A percentile compares a stretch with the other conserved stretches of the same genome.
These are phyloP conservation scores for Panicum hallii DNA, from an alignment of 202 grass and related monocot species.

Conservation along the genomic window DNA sequence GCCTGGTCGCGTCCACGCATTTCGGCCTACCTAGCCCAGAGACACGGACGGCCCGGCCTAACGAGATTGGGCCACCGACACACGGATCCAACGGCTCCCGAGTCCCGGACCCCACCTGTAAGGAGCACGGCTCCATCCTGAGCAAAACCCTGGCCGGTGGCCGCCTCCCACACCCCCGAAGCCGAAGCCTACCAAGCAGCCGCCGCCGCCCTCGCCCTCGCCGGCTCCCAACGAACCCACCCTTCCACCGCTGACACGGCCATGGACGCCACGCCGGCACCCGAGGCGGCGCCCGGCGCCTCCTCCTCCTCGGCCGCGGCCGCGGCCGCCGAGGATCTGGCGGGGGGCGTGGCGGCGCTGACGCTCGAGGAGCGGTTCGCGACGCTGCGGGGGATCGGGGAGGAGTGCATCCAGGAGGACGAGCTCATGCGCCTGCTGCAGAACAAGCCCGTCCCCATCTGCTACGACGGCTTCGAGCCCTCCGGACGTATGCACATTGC, in stretches of 20 bases:
- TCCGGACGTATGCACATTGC: conserved; percentile 86
- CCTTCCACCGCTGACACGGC: not conserved
- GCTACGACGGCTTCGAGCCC: conserved; percentile 83
- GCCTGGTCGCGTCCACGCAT: too few species aligned
- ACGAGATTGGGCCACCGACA: not conserved
- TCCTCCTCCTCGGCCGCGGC: not conserved
- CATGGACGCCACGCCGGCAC: conserved; percentile 25
- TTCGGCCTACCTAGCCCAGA: too few species aligned
- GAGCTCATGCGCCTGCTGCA: conserved; percentile 65
- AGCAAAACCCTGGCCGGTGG: not conserved
- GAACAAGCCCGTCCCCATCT: conserved; percentile 75
- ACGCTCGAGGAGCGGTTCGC: conserved; percentile 60
- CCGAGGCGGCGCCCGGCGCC: not conserved
- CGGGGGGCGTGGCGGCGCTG: conserved; percentile 24
- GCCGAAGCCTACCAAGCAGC: not conserved
- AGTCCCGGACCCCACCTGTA: not conserved
- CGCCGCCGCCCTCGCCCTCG: not conserved
- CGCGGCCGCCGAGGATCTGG: not conserved
- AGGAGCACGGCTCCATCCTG: not conserved
- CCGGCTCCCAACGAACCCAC: not conserved
- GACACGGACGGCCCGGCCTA: too few species aligned
- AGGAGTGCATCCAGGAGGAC: conserved; percentile 85
- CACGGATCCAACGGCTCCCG: not conserved
- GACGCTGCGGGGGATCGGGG: conserved; percentile 64
- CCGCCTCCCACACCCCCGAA: not conserved